phyloP scores from a whole-genome alignment of 1,284 basidiomycete species.

The Salmacisia buchloeana region DNA sequence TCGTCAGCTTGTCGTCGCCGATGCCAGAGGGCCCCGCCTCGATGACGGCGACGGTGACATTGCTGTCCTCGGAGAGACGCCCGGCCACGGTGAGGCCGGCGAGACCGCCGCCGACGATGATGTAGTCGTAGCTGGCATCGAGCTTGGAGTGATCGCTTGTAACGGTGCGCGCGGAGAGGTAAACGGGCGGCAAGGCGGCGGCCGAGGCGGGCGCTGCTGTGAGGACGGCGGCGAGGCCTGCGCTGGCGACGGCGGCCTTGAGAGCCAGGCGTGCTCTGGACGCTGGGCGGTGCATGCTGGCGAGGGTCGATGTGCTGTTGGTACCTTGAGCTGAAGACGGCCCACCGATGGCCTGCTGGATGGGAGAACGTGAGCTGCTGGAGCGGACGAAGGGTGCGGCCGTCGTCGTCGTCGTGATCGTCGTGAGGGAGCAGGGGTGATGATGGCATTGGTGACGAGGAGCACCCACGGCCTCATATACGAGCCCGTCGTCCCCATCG shows the following conservation, averaged over 20 bases:
- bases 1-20: conserved; percentile 7
- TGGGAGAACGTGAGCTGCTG: too few species aligned
- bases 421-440: too few species aligned
- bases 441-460: too few species aligned
- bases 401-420: too few species aligned
- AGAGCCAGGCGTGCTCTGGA: neutral
- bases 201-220: neutral
- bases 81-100: conserved; percentile 39
- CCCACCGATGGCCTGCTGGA: too few species aligned
- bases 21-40: conserved; percentile 55
- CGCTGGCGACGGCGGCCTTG: neutral
- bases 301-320: too few species aligned
- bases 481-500: too few species aligned
- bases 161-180: neutral
- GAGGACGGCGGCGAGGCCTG: neutral
- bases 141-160: neutral
- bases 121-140: neutral
- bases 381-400: too few species aligned
- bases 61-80: conserved; percentile 32
- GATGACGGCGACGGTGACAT: conserved; percentile 41
- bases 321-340: too few species aligned
- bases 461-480: too few species aligned
- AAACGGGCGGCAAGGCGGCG: neutral
- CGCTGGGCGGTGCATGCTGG: neutral
- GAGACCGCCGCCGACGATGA: conserved; percentile 60